Evolutionary conservation across 1,139 yeast genomes (phyloP), one percentile per base, ranked within the genome.

Genomic region (Tardiomyces blankii): DNA sequence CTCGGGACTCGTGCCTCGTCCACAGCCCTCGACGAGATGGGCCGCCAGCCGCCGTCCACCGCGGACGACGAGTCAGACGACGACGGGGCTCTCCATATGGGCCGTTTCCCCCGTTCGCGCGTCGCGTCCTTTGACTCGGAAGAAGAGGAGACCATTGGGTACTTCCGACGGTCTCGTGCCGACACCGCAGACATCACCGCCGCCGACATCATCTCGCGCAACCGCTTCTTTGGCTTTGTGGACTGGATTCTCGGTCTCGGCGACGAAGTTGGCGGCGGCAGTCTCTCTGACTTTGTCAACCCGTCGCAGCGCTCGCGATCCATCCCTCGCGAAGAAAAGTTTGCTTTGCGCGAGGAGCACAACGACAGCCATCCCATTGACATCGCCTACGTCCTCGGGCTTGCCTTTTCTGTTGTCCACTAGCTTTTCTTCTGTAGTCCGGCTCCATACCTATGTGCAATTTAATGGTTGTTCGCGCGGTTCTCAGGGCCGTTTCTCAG

Each of bases 241-340:
- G 62, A 59, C 46, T 58, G 63, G 63, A 41, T 54, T 1, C 51
- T 59, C 21, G 63, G 63, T 2, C 51, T 56, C 16, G 52, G 57
- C 18, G 44, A 40, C 18, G 51, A 48, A 19, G 49, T 49, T 18
- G 54, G n/a, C 41, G 16, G 18, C 44, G 39, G 28, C 38, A 40
- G 14, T 25, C 21, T 39, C 28, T 39, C 18, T 12, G 40, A 44
- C 12, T 32, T 41, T 12, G 23, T 27, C 12, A 40, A 40, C 42
- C 50, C 18, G 43, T 49, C 28, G 51, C 49, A 21, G 52, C 47
- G 41, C 25, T 46, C 47, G 9, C 43, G 43, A 18, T 49, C 46
- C 12, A 44, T 48, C 21, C 45, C 55, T 7, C 40, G 42, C 23
- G 48, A 47, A 23, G 55, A 56, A 33, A 52, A 52, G 44, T 45